A percentile compares a stretch with the other conserved stretches of the same genome.
These are phyloP conservation scores for Metrosideros polymorpha DNA, from an alignment of 441 rosid species.

Conservation along the genomic window DNA sequence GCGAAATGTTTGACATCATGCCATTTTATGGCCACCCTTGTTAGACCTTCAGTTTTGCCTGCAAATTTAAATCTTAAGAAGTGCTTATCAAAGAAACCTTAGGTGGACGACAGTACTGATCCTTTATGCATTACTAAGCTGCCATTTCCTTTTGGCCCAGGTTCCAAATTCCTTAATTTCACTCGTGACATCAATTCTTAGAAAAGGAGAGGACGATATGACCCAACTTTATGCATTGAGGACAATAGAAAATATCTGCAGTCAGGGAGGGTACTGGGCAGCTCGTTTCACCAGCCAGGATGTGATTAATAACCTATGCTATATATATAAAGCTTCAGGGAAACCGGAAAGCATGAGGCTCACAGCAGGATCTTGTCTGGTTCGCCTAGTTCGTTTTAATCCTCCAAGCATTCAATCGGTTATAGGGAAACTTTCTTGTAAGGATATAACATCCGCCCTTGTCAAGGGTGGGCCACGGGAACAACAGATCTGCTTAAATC, in stretches of 20 bases:
- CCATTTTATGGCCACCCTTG: neutral
- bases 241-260: conserved; percentile 89
- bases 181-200: conserved; percentile 74
- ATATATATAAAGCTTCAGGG: conserved; percentile 78
- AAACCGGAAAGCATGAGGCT: conserved; percentile 93
- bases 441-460: conserved; percentile 73
- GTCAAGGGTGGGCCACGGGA: conserved; percentile 83
- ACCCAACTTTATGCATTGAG: conserved; percentile 93
- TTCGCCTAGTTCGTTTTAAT: conserved; percentile 85
- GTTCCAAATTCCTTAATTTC: conserved; percentile 92
- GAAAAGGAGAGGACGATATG: conserved; percentile 95
- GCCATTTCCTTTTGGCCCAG: conserved; percentile 29
- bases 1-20: neutral
- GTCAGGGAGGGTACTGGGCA: conserved; percentile 87
- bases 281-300: conserved; percentile 91
- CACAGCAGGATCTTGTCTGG: conserved; percentile 96
- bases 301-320: conserved; percentile 74
- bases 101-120: neutral
- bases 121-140: neutral
- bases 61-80: neutral
- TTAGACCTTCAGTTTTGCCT: neutral
- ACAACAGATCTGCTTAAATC: conserved; percentile 87
- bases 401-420: conserved; percentile 67
- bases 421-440: conserved; percentile 66
- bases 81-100: neutral